Percentiles rank a stretch among this genome's conserved stretches.
Evolutionary conservation across 2,329 filamentous ascomycete species (phyloP).

Genomic region (Trichoderma atroviride): DNA sequence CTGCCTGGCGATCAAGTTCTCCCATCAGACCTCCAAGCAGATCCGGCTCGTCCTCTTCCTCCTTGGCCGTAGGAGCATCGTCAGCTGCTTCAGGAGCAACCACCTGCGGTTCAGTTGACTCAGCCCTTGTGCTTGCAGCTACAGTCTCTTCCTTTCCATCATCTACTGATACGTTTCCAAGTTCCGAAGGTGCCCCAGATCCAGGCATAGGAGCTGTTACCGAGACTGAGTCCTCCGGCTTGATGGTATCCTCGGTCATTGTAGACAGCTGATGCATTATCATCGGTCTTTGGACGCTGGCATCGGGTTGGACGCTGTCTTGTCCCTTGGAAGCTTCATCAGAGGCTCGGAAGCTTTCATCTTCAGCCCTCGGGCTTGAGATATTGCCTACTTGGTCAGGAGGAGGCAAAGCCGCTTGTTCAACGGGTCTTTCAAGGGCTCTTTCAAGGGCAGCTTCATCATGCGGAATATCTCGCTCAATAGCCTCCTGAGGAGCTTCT

Average conservation of each 20-base stretch:
- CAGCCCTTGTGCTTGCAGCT: conserved; percentile 19
- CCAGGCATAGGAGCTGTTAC: conserved; percentile 36
- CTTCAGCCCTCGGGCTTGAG: conserved; percentile 39
- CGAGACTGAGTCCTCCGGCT: conserved; percentile 45
- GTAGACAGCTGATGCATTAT: conserved; percentile 38
- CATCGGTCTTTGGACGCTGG: conserved; percentile 31
- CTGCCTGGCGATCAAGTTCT: conserved; percentile 47
- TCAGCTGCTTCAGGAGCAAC: background rate
- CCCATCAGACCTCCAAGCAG: conserved; percentile 50
- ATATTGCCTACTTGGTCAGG: conserved; percentile 48
- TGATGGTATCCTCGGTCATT: conserved; percentile 44
- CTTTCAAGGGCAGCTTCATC: conserved; percentile 10
- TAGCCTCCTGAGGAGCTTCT: conserved; percentile 35
- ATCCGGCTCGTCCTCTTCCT: conserved; percentile 41
- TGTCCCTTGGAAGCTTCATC: conserved; percentile 35
- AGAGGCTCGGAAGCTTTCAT: conserved; percentile 31
- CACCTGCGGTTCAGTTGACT: conserved; percentile 29
- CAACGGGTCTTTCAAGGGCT: background rate
- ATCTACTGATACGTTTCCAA: conserved; percentile 33
- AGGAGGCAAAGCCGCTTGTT: conserved; percentile 39
- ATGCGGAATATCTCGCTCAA: conserved; percentile 35
- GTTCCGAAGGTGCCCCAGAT: conserved; percentile 36
- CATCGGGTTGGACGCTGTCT: conserved; percentile 33
- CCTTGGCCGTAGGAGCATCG: background rate
- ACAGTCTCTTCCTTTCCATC: conserved; percentile 29